These are phyloP conservation scores for Botryosphaeria agaves DNA, from an alignment of 2,329 filamentous ascomycete genomes.

Conservation along the genomic window DNA sequence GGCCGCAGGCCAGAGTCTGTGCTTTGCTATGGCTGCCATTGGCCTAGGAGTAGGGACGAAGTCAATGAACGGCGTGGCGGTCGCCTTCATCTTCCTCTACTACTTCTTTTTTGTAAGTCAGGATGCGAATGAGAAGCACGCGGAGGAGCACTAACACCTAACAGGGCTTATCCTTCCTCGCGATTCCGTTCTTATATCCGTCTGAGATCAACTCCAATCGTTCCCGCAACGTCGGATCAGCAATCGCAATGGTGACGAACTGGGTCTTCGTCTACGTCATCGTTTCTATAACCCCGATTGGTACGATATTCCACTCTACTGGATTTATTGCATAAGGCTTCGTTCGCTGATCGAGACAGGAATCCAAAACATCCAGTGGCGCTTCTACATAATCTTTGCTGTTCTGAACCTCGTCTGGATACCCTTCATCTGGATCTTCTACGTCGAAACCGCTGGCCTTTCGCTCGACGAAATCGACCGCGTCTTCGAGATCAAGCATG, in stretches of 20 bases:
- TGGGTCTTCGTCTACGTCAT: constrained; percentile 14
- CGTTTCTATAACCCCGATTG: constrained; percentile 22
- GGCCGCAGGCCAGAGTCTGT: constrained; percentile 14
- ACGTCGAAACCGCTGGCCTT: constrained; percentile 34
- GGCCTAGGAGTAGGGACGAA: constrained; percentile 23
- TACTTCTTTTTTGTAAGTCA: constrained; percentile 17
- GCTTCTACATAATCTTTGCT: constrained; percentile 30
- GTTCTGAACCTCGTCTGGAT: constrained; percentile 34
- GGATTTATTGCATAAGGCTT: background rate
- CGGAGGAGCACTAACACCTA: too few species aligned
- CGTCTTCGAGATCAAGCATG: constrained; percentile 18
- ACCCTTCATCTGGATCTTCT: constrained; percentile 33
- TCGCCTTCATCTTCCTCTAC: constrained; percentile 25
- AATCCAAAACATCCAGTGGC: constrained; percentile 15
- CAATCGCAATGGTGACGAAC: constrained; percentile 22
- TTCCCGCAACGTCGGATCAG: constrained; percentile 5
- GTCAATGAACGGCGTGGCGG: constrained; percentile 23
- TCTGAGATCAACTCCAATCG: background rate
- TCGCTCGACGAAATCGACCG: constrained; percentile 33
- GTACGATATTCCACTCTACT: background rate
- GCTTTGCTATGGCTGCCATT: constrained; percentile 30
- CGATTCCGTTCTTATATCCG: background rate
- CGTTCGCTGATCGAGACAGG: constrained; percentile 3
- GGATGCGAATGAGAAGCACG: too few species aligned
- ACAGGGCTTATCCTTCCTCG: background rate